Evolutionary conservation across 495 filamentous ascomycete species (phyloP), one percentile per base, ranked within the genome.

Genomic region (Polyplosphaeria fusca): DNA sequence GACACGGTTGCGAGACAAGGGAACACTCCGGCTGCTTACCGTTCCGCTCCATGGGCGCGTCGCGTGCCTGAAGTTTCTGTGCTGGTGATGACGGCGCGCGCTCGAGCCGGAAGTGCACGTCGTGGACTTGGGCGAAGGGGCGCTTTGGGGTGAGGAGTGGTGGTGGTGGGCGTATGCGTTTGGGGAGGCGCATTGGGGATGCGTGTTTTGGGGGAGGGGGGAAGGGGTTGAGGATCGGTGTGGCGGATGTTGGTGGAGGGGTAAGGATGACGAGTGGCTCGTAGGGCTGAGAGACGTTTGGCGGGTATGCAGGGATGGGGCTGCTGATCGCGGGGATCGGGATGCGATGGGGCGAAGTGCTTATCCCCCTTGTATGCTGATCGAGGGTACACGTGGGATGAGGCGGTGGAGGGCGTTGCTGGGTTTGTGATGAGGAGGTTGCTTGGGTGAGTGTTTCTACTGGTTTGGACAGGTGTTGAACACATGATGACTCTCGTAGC

Each of bases 91-190:
- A 2, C 26, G 37, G 47, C 5, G 3, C 39, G 28, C 28, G 5
- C 11, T 37, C 16, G 5, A 2, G 28, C 47, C 28, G 14, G 28
- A 50, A 23, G 3, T 50, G 47, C 28, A 50, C 30, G 47, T 50
- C 47, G 47, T 50, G 47, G 27, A 50, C 47, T 38, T 50, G 27
- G 16, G 47, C 47, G 47, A 35, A 35, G 7, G 7, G 30, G 30
- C 30, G 30, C 30, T 14, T 7, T 7, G 30, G 7, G 7, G 7
- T 7, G 7, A 7, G 7, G 30, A 35, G 7, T 35, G 30, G 30
- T 7, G 14, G 30, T 7, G 7, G 7, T 14, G 7, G 30, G 7
- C 7, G 30, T 7, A 35, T 35, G 14, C 30, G 30, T 35, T 14
- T 7, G 30, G 14, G 30, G 30, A 35, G 14, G 30, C 30, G 7